Conservation (phyloP, 495 filamentous ascomycete genomes). For the Haplographium delicatum region DNA sequence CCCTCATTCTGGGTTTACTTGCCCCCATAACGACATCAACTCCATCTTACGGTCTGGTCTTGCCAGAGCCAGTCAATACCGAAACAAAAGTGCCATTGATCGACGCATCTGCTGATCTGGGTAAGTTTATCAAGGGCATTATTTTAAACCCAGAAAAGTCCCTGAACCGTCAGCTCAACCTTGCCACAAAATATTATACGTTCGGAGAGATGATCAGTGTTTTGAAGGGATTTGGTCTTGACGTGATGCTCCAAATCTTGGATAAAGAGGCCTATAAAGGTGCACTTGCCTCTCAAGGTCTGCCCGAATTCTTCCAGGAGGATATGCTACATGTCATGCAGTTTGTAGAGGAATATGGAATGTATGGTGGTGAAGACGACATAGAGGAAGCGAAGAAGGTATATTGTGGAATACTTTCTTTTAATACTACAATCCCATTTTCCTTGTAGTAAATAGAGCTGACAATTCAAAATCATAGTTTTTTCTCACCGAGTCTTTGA, state of each 20-base stretch:
- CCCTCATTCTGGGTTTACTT: constrained; percentile 5
- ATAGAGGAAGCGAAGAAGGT: no score
- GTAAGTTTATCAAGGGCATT: constrained; percentile 50
- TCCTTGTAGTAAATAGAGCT: no score
- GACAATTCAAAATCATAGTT: no score
- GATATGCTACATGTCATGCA: constrained; percentile 49
- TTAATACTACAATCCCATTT: no score
- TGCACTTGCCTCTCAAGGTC: constrained; percentile 29
- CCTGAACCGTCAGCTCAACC: constrained; percentile 36
- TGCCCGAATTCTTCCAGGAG: constrained; percentile 36
- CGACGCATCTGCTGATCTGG: constrained; percentile 41
- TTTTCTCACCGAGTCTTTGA: no score
- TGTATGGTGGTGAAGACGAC: no score
- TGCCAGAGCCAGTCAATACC: no score
- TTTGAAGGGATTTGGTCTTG: constrained; percentile 39
- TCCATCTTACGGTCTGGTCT: constrained; percentile 33
- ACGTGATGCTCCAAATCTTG: constrained; percentile 19
- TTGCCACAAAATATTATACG: constrained; percentile 41
- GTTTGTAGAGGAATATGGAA: constrained; percentile 37
- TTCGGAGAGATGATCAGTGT: constrained; percentile 36
- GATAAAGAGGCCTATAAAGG: constrained; percentile 30
- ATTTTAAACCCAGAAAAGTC: constrained; percentile 30
- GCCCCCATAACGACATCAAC: constrained; percentile 26
- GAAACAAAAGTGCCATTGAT: constrained; percentile 42
- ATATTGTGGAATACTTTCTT: no score